Percentiles rank a stretch among this genome's conserved stretches.
Evolutionary conservation across 805 yeast genomes (phyloP).

Genomic region (Kregervanrija delftensis): DNA sequence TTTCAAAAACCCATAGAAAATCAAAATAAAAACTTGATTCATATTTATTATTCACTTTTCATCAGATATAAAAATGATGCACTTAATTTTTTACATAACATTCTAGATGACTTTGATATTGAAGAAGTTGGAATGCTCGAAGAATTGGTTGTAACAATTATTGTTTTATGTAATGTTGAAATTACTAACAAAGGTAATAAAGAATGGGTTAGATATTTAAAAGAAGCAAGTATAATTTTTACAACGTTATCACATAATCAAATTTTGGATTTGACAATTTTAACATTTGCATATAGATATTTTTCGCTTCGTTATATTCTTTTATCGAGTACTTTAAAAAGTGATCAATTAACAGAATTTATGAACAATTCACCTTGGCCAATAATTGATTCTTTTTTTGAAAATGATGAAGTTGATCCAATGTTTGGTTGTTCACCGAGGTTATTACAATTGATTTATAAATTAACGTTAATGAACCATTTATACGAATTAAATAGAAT

Average conservation of each 20-base stretch:
- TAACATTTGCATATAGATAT: conserved; percentile 26
- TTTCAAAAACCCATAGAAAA: neutral
- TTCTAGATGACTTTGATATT: conserved; percentile 19
- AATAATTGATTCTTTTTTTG: conserved; percentile 18
- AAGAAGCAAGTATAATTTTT: conserved; percentile 26
- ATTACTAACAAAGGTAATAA: conserved; percentile 23
- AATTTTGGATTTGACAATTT: conserved; percentile 17
- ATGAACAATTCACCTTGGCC: conserved; percentile 20
- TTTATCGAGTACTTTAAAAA: conserved; percentile 20
- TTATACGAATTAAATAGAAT: conserved; percentile 4
- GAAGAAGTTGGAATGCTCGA: conserved; percentile 18
- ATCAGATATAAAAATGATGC: conserved; percentile 25
- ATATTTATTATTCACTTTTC: conserved; percentile 8
- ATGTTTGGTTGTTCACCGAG: conserved; percentile 30
- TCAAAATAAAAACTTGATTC: conserved; percentile 1
- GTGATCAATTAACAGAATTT: conserved; percentile 12
- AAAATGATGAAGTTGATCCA: conserved; percentile 22
- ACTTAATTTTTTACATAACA: conserved; percentile 21
- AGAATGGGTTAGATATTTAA: conserved; percentile 25
- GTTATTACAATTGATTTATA: conserved; percentile 19
- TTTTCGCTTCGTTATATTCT: conserved; percentile 26
- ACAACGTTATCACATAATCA: conserved; percentile 15
- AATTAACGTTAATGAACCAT: conserved; percentile 17
- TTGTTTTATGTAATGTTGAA: conserved; percentile 26
- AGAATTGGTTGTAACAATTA: conserved; percentile 23